Percentiles rank a stretch among this genome's conserved stretches.
Evolutionary conservation across 148 eudicot species (phyloP).

Genomic region (Rhododendron kiyosumense): DNA sequence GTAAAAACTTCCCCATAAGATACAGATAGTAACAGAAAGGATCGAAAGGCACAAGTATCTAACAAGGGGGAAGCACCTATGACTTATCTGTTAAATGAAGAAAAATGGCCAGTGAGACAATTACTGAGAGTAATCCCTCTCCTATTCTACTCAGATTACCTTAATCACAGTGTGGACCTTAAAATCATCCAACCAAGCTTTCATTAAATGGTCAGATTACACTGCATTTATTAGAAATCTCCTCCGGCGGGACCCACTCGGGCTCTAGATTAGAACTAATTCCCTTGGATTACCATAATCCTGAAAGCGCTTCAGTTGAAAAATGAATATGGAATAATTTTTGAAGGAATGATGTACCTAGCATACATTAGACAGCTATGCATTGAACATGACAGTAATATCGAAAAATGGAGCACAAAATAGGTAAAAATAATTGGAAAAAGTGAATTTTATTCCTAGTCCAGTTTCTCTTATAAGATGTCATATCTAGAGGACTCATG

Average conservation of each 20-base stretch:
- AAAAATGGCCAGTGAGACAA: neutral
- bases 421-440: neutral
- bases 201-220: neutral
- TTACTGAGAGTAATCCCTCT: neutral
- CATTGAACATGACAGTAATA: neutral
- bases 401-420: neutral
- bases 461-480: neutral
- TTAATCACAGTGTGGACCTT: neutral
- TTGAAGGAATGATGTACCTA: neutral
- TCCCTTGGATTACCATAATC: neutral
- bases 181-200: neutral
- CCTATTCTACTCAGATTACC: neutral
- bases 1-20: neutral
- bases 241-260: neutral
- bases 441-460: neutral
- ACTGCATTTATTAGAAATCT: neutral
- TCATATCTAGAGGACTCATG: neutral
- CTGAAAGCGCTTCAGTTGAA: neutral
- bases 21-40: neutral
- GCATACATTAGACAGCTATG: neutral
- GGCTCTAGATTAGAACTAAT: neutral
- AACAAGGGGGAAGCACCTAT: neutral
- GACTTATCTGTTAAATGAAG: neutral
- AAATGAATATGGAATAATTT: neutral
- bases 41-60: neutral